These are phyloP conservation scores for Turnera subulata DNA, from an alignment of 345 rosid species.

Conservation along the genomic window DNA sequence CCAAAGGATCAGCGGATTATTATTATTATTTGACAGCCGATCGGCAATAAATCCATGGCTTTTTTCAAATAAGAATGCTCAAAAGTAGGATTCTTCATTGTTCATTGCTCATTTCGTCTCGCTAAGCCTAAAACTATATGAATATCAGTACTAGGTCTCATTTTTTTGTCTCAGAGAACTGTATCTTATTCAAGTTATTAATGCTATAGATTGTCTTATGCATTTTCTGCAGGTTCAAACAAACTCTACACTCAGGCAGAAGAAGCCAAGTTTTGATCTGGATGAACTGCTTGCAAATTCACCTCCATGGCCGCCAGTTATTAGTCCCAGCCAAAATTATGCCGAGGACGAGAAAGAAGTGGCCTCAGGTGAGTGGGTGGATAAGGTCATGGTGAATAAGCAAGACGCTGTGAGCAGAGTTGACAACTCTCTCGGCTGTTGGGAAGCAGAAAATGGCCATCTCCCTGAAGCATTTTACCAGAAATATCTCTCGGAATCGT, in stretches of 20 bases:
- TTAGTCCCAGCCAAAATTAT: conserved; percentile 54
- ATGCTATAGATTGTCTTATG: conserved; percentile 1
- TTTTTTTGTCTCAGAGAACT: too few relatives aligned
- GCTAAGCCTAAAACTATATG: too few relatives aligned
- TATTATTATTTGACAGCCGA: too few relatives aligned
- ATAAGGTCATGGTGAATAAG: conserved; percentile 95
- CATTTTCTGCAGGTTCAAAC: conserved; percentile 54
- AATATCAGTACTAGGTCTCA: too few relatives aligned
- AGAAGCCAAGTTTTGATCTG: conserved; percentile 68
- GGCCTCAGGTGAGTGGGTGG: conserved; percentile 83
- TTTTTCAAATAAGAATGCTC: too few relatives aligned
- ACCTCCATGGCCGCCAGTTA: conserved; percentile 90
- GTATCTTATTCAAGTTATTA: neutral
- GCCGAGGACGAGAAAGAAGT: conserved; percentile 68
- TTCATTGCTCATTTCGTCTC: too few relatives aligned
- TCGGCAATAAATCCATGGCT: too few relatives aligned
- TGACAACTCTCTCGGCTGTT: conserved; percentile 50
- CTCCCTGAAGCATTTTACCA: conserved; percentile 55
- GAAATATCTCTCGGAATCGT: conserved; percentile 63
- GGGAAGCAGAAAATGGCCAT: conserved; percentile 47
- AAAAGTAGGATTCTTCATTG: too few relatives aligned
- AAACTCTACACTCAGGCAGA: conserved; percentile 45
- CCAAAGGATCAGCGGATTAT: too few relatives aligned
- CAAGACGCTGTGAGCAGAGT: conserved; percentile 50
- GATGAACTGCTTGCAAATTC: conserved; percentile 84